phyloP scores from a whole-genome alignment of 345 rosid genomes.

The Xanthoceras sorbifolium region DNA sequence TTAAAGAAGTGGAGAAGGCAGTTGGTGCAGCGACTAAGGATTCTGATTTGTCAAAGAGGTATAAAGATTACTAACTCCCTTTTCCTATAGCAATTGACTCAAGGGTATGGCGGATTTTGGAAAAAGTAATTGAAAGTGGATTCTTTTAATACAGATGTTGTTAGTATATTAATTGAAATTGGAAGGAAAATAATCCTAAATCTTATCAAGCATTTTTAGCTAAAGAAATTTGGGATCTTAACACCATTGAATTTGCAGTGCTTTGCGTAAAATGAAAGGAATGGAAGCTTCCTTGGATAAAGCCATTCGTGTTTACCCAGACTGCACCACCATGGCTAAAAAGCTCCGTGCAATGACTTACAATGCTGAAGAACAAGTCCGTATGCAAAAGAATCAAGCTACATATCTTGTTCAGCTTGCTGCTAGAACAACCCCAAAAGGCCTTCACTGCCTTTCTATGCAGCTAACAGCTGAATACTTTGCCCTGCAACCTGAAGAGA shows the following conservation, averaged over 20 bases:
- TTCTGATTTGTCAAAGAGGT: conserved; percentile 81
- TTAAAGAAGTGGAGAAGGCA: conserved; percentile 71
- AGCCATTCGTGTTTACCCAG: conserved; percentile 55
- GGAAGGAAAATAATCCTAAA: not conserved
- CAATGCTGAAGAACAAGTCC: conserved; percentile 77
- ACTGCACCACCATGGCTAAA: conserved; percentile 65
- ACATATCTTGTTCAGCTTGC: conserved; percentile 78
- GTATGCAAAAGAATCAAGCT: conserved; percentile 64
- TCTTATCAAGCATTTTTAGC: not conserved
- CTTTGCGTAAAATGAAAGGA: conserved; percentile 61
- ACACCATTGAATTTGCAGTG: conserved; percentile 47
- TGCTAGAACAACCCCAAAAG: conserved; percentile 87
- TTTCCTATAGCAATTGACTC: not conserved
- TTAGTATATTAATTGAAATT: not conserved
- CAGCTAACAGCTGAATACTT: conserved; percentile 79
- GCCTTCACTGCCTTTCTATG: conserved; percentile 92
- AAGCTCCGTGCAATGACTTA: conserved; percentile 79
- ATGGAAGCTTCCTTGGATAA: conserved; percentile 60
- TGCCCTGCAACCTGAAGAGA: conserved; percentile 61
- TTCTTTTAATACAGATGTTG: not conserved
- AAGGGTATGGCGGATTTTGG: not conserved
- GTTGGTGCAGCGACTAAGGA: conserved; percentile 63
- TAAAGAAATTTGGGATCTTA: conserved; percentile 20
- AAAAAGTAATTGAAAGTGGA: conserved; percentile 3
- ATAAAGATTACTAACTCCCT: conserved; percentile 1